These are phyloP conservation scores for Polychaeton citri DNA, from an alignment of 2,329 filamentous ascomycete genomes.

Conservation along the genomic window DNA sequence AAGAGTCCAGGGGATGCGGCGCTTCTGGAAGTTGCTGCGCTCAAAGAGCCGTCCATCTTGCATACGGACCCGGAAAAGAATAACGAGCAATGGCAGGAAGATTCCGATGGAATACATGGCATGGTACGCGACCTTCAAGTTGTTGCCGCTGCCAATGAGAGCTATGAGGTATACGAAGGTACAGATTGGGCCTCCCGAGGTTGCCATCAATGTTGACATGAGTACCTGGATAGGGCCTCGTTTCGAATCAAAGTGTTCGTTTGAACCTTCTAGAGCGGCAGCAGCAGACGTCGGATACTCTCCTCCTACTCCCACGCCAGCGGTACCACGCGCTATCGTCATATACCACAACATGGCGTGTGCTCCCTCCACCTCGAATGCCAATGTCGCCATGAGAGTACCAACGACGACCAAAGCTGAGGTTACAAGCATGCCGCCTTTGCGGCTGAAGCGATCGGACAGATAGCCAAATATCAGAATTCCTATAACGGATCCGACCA, in stretches of 20 bases:
- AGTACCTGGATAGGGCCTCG: conserved; percentile 16
- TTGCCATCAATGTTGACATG: conserved; percentile 12
- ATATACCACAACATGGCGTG: conserved; percentile 42
- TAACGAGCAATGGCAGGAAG: conserved; percentile 34
- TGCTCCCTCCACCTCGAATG: conserved; percentile 19
- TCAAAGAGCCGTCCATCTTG: conserved; percentile 37
- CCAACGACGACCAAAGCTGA: conserved; percentile 19
- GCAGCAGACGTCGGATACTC: conserved; percentile 37
- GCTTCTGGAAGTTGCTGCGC: conserved; percentile 33
- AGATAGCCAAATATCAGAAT: conserved; percentile 21
- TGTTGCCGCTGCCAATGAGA: conserved; percentile 14
- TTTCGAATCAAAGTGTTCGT: conserved; percentile 27
- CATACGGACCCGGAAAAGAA: conserved; percentile 19
- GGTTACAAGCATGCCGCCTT: conserved; percentile 21
- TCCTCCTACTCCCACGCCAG: conserved; percentile 18
- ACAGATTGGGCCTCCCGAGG: conserved; percentile 12
- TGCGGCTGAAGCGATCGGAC: conserved; percentile 20
- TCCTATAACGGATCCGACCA: conserved; percentile 21
- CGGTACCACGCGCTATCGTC: conserved; percentile 35
- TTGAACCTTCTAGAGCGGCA: conserved; percentile 35
- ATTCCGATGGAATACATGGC: conserved; percentile 31
- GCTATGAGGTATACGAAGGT: conserved; percentile 27
- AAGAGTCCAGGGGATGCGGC: conserved; percentile 31
- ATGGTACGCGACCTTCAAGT: conserved; percentile 28
- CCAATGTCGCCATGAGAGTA: conserved; percentile 23